Conservation (phyloP, 495 filamentous ascomycete species). For the Evernia prunastri region DNA sequence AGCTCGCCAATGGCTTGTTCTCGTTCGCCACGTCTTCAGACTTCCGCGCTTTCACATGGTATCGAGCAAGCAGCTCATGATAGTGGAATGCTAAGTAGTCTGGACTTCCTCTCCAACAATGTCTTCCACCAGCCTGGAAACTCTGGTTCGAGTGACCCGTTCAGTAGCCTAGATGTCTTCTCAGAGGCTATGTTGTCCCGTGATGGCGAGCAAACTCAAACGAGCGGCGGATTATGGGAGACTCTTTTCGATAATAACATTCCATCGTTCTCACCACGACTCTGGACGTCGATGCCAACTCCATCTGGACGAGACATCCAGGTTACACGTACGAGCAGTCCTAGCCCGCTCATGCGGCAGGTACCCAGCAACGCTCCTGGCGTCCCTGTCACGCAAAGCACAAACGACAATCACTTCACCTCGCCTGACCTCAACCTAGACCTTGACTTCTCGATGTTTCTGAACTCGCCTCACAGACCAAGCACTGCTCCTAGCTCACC, state of each 20-base stretch:
- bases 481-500: background rate
- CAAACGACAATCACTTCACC: background rate
- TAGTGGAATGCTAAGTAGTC: background rate
- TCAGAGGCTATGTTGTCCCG: background rate
- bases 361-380: background rate
- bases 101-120: background rate
- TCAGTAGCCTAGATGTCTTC: background rate
- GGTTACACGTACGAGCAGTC: background rate
- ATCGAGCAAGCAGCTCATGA: background rate
- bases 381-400: background rate
- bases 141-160: background rate
- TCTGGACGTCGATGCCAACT: background rate
- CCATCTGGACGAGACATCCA: background rate
- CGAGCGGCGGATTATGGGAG: background rate
- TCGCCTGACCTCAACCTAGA: background rate
- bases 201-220: background rate
- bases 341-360: background rate
- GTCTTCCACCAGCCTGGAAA: background rate
- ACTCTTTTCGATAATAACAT: background rate
- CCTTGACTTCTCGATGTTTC: background rate
- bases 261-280: background rate
- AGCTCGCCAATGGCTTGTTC: background rate
- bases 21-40: background rate
- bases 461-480: background rate
- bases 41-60: background rate